These are phyloP conservation scores for Hibiscus syriacus DNA, from an alignment of 345 rosid genomes.

Conservation along the genomic window DNA sequence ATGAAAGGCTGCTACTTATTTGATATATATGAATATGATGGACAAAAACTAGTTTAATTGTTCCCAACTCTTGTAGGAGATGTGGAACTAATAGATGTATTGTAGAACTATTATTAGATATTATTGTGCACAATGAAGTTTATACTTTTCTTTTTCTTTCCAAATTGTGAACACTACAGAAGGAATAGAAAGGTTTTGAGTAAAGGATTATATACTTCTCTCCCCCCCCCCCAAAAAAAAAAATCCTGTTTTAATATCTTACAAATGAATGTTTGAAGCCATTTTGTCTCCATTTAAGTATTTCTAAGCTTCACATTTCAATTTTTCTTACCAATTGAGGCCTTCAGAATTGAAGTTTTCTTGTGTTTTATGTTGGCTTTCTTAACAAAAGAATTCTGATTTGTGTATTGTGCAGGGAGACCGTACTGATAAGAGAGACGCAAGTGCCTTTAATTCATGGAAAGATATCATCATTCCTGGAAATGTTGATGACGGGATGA, in stretches of 20 bases:
- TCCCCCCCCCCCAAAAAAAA: too few relatives aligned
- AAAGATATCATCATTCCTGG: conserved; percentile 43
- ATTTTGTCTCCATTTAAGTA: background rate
- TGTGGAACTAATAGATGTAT: background rate
- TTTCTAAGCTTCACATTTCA: background rate
- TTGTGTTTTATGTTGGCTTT: background rate
- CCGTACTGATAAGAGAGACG: conserved; percentile 86
- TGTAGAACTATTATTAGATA: background rate
- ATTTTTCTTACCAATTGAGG: background rate
- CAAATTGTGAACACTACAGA: background rate
- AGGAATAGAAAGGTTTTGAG: background rate
- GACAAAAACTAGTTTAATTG: background rate
- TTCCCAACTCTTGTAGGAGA: background rate
- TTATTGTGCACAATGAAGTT: background rate
- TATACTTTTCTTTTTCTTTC: background rate
- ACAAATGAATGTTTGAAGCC: background rate
- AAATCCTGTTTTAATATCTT: background rate
- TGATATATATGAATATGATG: background rate
- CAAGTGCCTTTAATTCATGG: conserved; percentile 92
- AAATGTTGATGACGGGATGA: conserved; percentile 63
- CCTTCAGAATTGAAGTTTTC: background rate
- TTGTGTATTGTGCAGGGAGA: conserved; percentile 59
- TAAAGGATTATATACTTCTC: background rate
- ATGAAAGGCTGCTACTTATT: background rate
- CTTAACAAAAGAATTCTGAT: conserved; percentile 2